Evolutionary conservation across 345 rosid species (phyloP).

Genomic region (Acer saccharum): DNA sequence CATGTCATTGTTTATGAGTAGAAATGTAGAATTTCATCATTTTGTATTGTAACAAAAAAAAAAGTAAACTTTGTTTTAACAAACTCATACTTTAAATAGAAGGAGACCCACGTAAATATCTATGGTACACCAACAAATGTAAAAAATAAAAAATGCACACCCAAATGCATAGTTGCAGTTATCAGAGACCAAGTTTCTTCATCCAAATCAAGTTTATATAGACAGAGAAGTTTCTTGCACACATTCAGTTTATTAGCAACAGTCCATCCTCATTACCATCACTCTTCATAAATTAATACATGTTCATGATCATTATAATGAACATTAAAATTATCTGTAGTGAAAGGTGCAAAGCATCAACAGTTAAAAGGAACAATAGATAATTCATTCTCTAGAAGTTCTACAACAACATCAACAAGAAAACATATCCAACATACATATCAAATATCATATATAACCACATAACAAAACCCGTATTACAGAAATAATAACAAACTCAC

Average conservation of each 20-base stretch:
- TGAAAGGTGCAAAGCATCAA: slow-evolving; percentile 5
- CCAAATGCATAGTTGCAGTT: background rate
- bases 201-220: background rate
- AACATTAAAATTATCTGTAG: background rate
- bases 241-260: background rate
- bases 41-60: background rate
- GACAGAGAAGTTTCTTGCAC: background rate
- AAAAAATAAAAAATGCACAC: background rate
- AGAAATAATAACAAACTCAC: slow-evolving; percentile 41
- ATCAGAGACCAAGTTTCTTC: background rate
- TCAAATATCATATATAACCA: background rate
- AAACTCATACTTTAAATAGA: background rate
- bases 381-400: background rate
- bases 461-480: background rate
- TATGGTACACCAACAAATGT: background rate
- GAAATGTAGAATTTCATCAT: background rate
- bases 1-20: background rate
- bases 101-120: background rate
- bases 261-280: background rate
- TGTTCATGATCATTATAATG: background rate
- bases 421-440: background rate
- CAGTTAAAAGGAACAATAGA: background rate
- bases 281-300: background rate
- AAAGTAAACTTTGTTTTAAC: background rate
- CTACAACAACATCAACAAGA: background rate